These are phyloP conservation scores for Daldinia childiae DNA, from an alignment of 495 filamentous ascomycete genomes.

Conservation along the genomic window DNA sequence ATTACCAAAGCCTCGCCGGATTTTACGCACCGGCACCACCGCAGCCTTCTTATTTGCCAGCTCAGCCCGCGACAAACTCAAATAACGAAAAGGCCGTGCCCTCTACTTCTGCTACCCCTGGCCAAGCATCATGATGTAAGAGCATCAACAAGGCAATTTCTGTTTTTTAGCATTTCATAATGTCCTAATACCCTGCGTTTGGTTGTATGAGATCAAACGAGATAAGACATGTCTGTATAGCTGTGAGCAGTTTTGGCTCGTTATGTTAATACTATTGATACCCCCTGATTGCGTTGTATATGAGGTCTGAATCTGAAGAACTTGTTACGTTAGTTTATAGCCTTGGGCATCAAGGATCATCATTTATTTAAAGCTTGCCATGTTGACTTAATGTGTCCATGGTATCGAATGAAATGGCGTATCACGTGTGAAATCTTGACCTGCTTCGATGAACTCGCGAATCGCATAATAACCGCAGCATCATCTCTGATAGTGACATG, in stretches of 20 bases:
- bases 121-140: slow-evolving; percentile 14
- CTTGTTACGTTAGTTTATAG: slow-evolving; percentile 22
- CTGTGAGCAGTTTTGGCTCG: slow-evolving; percentile 9
- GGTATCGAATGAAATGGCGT: slow-evolving; percentile 3
- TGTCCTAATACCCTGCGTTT: slow-evolving; percentile 5
- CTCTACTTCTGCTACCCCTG: slow-evolving; percentile 21
- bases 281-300: slow-evolving; percentile 18
- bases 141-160: slow-evolving; percentile 2
- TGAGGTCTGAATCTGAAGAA: slow-evolving; percentile 1
- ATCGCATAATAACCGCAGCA: slow-evolving; percentile 30
- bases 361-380: slow-evolving; percentile 9
- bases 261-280: slow-evolving; percentile 35
- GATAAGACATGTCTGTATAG: slow-evolving; percentile 14
- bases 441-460: slow-evolving; percentile 14
- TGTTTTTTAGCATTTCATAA: slow-evolving; percentile 28
- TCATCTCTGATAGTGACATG: slow-evolving; percentile 17
- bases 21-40: slow-evolving; percentile 34
- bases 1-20: slow-evolving; percentile 36
- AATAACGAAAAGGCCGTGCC: slow-evolving; percentile 23
- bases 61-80: slow-evolving; percentile 1
- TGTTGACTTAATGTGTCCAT: slow-evolving; percentile 6
- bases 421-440: slow-evolving; percentile 18
- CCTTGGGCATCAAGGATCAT: slow-evolving; percentile 31
- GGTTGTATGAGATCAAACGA: slow-evolving; percentile 13
- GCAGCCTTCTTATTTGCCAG: slow-evolving; percentile 2